These are phyloP conservation scores for Heterobasidion occidentale DNA, from an alignment of 1,284 basidiomycete genomes.

Conservation along the genomic window DNA sequence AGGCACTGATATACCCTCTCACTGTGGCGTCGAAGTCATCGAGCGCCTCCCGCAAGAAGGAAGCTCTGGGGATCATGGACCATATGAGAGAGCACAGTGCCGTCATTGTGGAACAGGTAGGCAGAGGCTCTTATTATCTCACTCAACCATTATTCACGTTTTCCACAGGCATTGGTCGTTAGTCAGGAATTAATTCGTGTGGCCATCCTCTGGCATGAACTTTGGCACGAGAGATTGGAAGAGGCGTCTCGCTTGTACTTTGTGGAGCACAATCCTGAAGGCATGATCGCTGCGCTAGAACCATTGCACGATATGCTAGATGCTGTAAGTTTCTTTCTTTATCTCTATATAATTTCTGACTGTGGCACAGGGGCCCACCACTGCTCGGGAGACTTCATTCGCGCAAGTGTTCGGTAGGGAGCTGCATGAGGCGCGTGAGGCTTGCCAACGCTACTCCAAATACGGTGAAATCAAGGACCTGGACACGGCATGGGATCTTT, in stretches of 20 bases:
- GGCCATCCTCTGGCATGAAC: constrained; percentile 98
- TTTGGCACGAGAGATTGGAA: constrained; percentile 98
- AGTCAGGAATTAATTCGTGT: constrained; percentile 95
- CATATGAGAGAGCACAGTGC: constrained; percentile 92
- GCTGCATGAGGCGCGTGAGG: constrained; percentile 90
- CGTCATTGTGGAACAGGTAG: constrained; percentile 81
- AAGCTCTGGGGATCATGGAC: constrained; percentile 87
- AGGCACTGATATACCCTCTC: constrained; percentile 96
- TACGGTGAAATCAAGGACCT: constrained; percentile 88
- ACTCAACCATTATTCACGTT: not conserved
- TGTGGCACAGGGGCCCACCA: constrained; percentile 73
- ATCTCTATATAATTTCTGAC: not conserved
- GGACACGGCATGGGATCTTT: constrained; percentile 99
- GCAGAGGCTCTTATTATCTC: constrained; percentile 5
- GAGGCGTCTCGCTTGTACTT: constrained; percentile 97
- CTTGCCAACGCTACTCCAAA: constrained; percentile 80
- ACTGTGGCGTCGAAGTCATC: constrained; percentile 98
- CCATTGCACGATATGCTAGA: constrained; percentile 94
- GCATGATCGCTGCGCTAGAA: constrained; percentile 93
- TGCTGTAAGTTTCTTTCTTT: constrained; percentile 43
- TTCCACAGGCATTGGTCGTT: constrained; percentile 77
- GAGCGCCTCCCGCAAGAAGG: constrained; percentile 74
- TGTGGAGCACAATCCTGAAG: constrained; percentile 97
- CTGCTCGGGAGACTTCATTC: constrained; percentile 93
- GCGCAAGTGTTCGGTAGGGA: constrained; percentile 93